Evolutionary conservation across 495 filamentous ascomycete genomes (phyloP).

Genomic region (Aspergillus avenaceus): DNA sequence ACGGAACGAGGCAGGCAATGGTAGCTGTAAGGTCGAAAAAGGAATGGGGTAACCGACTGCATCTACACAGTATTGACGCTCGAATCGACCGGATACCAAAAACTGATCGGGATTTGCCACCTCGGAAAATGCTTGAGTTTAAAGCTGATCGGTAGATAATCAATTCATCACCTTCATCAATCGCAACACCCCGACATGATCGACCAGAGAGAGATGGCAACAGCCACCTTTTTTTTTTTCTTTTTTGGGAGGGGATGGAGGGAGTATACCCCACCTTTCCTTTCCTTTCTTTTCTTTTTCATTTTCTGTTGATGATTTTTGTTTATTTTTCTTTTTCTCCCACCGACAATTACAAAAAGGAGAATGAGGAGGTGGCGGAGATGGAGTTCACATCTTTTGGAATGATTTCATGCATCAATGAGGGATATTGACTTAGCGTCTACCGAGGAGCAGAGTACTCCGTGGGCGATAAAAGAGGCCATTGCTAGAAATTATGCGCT

Average conservation of each 20-base stretch:
- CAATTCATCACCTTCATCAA: not conserved
- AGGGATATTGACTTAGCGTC: not conserved
- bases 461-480: not conserved
- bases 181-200: not conserved
- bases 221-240: not conserved
- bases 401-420: not conserved
- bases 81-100: not conserved
- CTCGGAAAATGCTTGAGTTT: not conserved
- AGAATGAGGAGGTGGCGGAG: conserved; percentile 4
- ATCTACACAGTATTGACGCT: not conserved
- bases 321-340: not conserved
- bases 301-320: too few species aligned
- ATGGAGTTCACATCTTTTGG: conserved; percentile 1
- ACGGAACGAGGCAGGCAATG: not conserved
- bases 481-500: not conserved
- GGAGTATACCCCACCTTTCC: conserved; percentile 1
- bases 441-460: not conserved
- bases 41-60: not conserved
- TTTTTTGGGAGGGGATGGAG: not conserved
- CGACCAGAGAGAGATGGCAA: not conserved
- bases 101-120: not conserved
- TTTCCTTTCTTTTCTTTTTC: too few species aligned
- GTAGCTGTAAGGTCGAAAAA: not conserved
- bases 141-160: not conserved
- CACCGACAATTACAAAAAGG: not conserved